These are phyloP conservation scores for Chenopodium album DNA, from an alignment of 148 eudicot genomes.

Conservation along the genomic window DNA sequence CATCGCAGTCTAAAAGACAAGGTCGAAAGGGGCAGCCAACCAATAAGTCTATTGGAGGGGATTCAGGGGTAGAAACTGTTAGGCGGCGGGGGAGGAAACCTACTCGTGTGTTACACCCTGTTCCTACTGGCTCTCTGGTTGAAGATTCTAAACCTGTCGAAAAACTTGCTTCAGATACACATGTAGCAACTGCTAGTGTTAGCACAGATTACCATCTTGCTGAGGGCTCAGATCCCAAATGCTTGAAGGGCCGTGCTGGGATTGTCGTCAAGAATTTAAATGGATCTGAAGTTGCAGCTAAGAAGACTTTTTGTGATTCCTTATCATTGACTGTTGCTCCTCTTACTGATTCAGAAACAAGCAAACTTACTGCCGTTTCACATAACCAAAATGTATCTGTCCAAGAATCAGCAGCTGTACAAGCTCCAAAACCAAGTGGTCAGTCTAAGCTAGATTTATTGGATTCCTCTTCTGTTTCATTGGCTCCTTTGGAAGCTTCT, in stretches of 20 bases:
- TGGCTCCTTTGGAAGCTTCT: slow-evolving; percentile 7
- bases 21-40: slow-evolving; percentile 32
- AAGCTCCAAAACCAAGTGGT: slow-evolving; percentile 11
- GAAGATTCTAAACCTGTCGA: slow-evolving; percentile 24
- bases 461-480: slow-evolving; percentile 18
- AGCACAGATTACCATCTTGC: slow-evolving; percentile 1
- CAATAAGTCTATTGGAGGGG: slow-evolving; percentile 17
- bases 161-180: slow-evolving; percentile 18
- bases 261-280: not conserved
- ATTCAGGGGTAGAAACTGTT: slow-evolving; percentile 26
- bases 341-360: slow-evolving; percentile 7
- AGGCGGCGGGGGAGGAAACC: slow-evolving; percentile 49
- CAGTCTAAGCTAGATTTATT: slow-evolving; percentile 13
- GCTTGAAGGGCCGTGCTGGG: slow-evolving; percentile 8
- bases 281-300: slow-evolving; percentile 1
- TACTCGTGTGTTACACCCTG: slow-evolving; percentile 22
- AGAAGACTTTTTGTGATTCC: slow-evolving; percentile 7
- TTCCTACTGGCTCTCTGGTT: slow-evolving; percentile 20
- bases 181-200: slow-evolving; percentile 7
- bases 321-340: not conserved
- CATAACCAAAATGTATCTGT: not conserved
- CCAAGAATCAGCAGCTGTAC: slow-evolving; percentile 11
- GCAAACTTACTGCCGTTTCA: slow-evolving; percentile 1
- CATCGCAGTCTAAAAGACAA: slow-evolving; percentile 29
- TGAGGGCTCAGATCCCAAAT: slow-evolving; percentile 18